Conservation (phyloP, 2,329 filamentous ascomycete genomes). For the Tympanopsis confertula region DNA sequence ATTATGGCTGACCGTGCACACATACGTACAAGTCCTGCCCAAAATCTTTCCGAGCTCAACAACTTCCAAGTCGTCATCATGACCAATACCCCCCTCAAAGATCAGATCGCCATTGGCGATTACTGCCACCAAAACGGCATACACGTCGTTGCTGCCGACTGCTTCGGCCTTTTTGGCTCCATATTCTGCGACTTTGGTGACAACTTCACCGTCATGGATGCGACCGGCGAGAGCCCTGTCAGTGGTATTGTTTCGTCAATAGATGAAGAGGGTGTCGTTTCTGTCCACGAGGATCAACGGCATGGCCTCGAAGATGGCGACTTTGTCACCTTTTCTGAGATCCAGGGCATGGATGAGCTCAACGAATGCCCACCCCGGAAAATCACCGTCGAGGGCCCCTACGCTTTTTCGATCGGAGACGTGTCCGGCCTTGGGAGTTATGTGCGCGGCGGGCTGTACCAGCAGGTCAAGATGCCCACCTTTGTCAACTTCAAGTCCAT, state of each 20-base stretch:
- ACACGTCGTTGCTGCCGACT: slow-evolving; percentile 77
- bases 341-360: slow-evolving; percentile 81
- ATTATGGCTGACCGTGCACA: too few relatives aligned
- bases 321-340: slow-evolving; percentile 85
- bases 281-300: slow-evolving; percentile 83
- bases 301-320: slow-evolving; percentile 95
- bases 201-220: slow-evolving; percentile 80
- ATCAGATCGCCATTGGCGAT: slow-evolving; percentile 75
- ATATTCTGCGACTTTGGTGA: slow-evolving; percentile 97
- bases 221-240: slow-evolving; percentile 78
- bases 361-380: slow-evolving; percentile 79
- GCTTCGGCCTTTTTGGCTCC: slow-evolving; percentile 84
- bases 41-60: slow-evolving; percentile 71
- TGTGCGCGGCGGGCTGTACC: slow-evolving; percentile 76
- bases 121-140: slow-evolving; percentile 93
- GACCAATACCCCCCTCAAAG: slow-evolving; percentile 69
- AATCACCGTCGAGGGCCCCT: slow-evolving; percentile 87
- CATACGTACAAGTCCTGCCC: slow-evolving; percentile 65
- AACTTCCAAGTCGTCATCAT: slow-evolving; percentile 87
- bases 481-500: slow-evolving; percentile 79
- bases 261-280: slow-evolving; percentile 80
- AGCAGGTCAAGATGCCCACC: slow-evolving; percentile 98
- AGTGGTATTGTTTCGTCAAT: slow-evolving; percentile 85
- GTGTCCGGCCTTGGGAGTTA: slow-evolving; percentile 81
- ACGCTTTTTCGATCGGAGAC: slow-evolving; percentile 94